Evolutionary conservation across 768 basidiomycete genomes (phyloP).

Genomic region (Boletus rufocinnamomeus): DNA sequence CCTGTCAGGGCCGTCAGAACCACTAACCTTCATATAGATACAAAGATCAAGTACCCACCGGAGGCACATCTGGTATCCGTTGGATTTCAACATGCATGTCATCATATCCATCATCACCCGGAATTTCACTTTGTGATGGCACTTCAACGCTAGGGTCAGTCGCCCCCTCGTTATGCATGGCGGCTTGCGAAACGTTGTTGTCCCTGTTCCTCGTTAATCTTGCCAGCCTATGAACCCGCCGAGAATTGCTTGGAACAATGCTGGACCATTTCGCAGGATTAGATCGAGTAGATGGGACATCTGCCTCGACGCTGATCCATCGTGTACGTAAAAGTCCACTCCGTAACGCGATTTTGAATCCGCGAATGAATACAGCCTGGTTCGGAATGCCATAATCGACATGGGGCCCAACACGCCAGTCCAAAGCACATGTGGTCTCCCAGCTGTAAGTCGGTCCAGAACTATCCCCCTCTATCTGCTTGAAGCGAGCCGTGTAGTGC

Average conservation of each 20-base stretch:
- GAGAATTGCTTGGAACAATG: not conserved
- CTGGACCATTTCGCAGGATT: not conserved
- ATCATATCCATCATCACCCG: not conserved
- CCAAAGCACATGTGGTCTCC: not conserved
- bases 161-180: not conserved
- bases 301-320: not conserved
- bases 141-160: not conserved
- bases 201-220: not conserved
- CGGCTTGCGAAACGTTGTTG: not conserved
- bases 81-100: not conserved
- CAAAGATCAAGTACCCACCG: not conserved
- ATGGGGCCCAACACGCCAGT: not conserved
- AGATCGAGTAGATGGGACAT: not conserved
- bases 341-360: constrained; percentile 16
- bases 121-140: too few species aligned
- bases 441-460: constrained; percentile 1
- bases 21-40: too few species aligned
- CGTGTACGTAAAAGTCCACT: not conserved
- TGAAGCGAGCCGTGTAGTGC: not conserved
- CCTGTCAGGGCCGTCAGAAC: not conserved
- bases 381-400: constrained; percentile 5
- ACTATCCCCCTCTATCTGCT: not conserved
- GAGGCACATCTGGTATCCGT: not conserved
- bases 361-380: constrained; percentile 24
- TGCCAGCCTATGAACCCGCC: not conserved